Conservation (phyloP, 768 basidiomycete species). For the Amanita pallidorosea region DNA sequence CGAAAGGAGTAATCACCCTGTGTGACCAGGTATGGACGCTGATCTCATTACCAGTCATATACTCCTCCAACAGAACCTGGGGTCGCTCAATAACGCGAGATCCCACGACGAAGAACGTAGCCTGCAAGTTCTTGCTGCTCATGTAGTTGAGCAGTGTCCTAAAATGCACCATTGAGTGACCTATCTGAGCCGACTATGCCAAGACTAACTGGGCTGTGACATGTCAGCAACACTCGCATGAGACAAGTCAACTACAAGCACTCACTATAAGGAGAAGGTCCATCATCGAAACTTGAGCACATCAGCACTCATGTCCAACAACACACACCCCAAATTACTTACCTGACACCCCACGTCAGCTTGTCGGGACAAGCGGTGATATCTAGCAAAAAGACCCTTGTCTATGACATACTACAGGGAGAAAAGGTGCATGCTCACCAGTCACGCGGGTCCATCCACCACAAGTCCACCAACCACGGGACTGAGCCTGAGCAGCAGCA, state of each 20-base stretch:
- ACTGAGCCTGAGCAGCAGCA: conserved; percentile 44
- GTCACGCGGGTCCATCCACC: conserved; percentile 52
- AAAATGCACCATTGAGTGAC: conserved; percentile 7
- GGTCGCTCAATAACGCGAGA: conserved; percentile 78
- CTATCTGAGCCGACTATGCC: not conserved
- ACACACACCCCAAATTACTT: conserved; percentile 2
- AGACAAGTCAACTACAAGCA: conserved; percentile 10
- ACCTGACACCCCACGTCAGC: conserved; percentile 68
- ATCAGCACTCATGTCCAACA: not conserved
- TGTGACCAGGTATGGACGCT: conserved; percentile 92
- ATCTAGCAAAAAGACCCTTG: conserved; percentile 20
- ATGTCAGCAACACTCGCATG: conserved; percentile 7
- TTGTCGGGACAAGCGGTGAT: conserved; percentile 60
- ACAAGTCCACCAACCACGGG: conserved; percentile 87
- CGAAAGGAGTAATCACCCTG: conserved; percentile 26
- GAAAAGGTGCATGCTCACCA: conserved; percentile 16
- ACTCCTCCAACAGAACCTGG: conserved; percentile 63
- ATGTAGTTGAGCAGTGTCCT: conserved; percentile 70
- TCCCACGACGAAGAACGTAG: conserved; percentile 91
- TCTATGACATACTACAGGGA: not conserved
- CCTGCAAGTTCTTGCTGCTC: conserved; percentile 43
- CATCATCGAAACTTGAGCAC: conserved; percentile 64
- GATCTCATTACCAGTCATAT: conserved; percentile 73
- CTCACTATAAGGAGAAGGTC: conserved; percentile 76
- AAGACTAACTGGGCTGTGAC: conserved; percentile 37